These are phyloP conservation scores for Nematocida sp. DNA, from an alignment of 371 early-diverging fungal species.

Conservation along the genomic window DNA sequence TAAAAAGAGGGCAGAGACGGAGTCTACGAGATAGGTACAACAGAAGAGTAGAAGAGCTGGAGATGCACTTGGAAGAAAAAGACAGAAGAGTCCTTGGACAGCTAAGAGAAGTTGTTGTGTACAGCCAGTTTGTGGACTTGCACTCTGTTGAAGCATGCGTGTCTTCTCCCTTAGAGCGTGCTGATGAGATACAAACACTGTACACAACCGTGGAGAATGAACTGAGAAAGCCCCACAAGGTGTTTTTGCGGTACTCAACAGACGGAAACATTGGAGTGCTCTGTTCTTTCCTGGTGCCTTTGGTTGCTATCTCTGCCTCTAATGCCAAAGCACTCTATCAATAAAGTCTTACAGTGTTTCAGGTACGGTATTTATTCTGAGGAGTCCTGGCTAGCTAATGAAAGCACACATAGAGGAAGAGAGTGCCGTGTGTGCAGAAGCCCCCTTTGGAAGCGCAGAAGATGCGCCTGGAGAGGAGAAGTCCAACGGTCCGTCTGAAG, in stretches of 20 bases:
- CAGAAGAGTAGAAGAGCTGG: neutral
- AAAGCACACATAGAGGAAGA: neutral
- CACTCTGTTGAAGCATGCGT: neutral
- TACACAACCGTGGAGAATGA: neutral
- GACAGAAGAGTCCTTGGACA: neutral
- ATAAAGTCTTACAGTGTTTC: conserved; percentile 43
- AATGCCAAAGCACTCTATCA: conserved; percentile 28
- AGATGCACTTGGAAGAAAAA: neutral
- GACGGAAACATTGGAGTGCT: conserved; percentile 36
- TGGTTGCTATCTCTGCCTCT: neutral
- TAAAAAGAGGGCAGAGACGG: neutral
- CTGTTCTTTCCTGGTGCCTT: conserved; percentile 15
- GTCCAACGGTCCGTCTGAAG: too few species aligned
- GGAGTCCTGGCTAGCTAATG: neutral
- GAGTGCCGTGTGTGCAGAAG: neutral
- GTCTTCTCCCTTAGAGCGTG: neutral
- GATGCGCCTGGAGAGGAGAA: too few species aligned
- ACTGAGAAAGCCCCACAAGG: neutral
- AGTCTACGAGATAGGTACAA: conserved; percentile 5
- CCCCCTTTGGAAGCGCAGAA: neutral
- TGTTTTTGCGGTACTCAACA: conserved; percentile 1
- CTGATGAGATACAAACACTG: neutral
- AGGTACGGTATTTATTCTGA: conserved; percentile 17
- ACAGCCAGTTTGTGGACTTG: conserved; percentile 5
- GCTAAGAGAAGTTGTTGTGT: conserved; percentile 29